These are phyloP conservation scores for Neurospora discreta DNA, from an alignment of 495 filamentous ascomycete genomes.

Conservation along the genomic window DNA sequence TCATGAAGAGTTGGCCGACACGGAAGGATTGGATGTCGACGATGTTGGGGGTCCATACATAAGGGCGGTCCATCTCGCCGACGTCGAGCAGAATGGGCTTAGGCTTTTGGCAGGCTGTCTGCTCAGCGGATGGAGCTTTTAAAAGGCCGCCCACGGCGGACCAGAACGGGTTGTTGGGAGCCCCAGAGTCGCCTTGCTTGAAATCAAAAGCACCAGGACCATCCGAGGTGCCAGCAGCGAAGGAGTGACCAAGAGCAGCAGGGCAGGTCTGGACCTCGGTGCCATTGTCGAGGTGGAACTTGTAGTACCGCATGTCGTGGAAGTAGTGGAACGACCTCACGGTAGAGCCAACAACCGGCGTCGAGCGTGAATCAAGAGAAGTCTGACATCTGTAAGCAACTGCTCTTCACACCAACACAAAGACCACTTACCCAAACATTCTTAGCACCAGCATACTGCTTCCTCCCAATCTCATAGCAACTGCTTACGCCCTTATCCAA, in stretches of 20 bases:
- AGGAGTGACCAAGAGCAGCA: conserved; percentile 84
- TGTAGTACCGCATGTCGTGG: conserved; percentile 48
- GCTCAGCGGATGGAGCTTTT: conserved; percentile 56
- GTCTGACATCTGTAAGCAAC: conserved; percentile 16
- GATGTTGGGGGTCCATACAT: conserved; percentile 85
- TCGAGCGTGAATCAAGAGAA: conserved; percentile 31
- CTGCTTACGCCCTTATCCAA: conserved; percentile 60
- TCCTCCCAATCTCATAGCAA: conserved; percentile 62
- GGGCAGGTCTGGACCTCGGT: conserved; percentile 68
- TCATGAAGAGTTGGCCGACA: conserved; percentile 79
- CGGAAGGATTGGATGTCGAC: conserved; percentile 85
- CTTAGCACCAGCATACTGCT: conserved; percentile 54
- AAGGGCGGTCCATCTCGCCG: conserved; percentile 64
- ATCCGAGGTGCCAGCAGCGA: conserved; percentile 89
- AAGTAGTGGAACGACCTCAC: conserved; percentile 58
- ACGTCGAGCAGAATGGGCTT: conserved; percentile 89
- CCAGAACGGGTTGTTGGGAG: conserved; percentile 73
- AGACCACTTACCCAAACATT: conserved; percentile 40
- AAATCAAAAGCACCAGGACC: conserved; percentile 91
- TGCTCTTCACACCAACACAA: background rate
- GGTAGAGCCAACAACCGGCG: conserved; percentile 33
- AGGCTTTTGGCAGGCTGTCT: conserved; percentile 65
- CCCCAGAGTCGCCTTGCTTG: conserved; percentile 66
- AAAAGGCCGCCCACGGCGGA: conserved; percentile 61
- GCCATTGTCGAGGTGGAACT: conserved; percentile 66